Base-by-base conservation (phyloP, 495 filamentous ascomycete genomes). In the Trichoderma parareesei region DNA sequence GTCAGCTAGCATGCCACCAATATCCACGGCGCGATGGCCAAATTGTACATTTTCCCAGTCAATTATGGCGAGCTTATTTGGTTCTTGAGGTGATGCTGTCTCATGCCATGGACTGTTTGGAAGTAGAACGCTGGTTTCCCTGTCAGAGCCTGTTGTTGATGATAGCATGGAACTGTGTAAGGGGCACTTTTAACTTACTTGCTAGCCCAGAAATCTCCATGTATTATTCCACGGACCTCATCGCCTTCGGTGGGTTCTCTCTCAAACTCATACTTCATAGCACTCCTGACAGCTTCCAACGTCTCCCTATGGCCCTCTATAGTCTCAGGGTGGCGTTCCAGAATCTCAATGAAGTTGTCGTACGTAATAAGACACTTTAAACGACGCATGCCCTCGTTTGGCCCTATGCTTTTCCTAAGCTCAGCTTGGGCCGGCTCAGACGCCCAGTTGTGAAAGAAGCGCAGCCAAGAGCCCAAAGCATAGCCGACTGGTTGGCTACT, bases 161-260 rank as follows among this genome's bases (percentile, higher is more conserved):
- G 3, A 3, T 11, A 44, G 6, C n/a, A n/a, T 11, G 13, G 13
- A 27, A 48, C 76, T 77, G 2, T 81, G 9, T 0, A 65, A 13
- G 13, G 4, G 33, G 16, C 13, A 63, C 60, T n/a, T 27, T 62
- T 57, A 10, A 66, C 71, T 5, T 67, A 73, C 71, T 86, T 86
- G 10, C 82, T 82, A 18, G 77, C 76, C 80, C 84, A 86, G 61
- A 84, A 83, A 66, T 85, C 83, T 3, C 84, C 83, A 70, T 85
- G 84, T 42, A 85, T 82, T 3, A 81, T 5, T 1, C 70, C 66
- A 63, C 67, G 66, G 5, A 46, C 2, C 8, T 65, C 35, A 3
- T 67, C 33, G 3, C 46, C 67, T 14, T 77, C 71, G 4, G 9
- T 46, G 14, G 64, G 40, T 1, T n/a, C 10, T 43, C 61, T 64